Conservation (phyloP, 2,329 filamentous ascomycete species). For the Tolypocladium ovalisporum region DNA sequence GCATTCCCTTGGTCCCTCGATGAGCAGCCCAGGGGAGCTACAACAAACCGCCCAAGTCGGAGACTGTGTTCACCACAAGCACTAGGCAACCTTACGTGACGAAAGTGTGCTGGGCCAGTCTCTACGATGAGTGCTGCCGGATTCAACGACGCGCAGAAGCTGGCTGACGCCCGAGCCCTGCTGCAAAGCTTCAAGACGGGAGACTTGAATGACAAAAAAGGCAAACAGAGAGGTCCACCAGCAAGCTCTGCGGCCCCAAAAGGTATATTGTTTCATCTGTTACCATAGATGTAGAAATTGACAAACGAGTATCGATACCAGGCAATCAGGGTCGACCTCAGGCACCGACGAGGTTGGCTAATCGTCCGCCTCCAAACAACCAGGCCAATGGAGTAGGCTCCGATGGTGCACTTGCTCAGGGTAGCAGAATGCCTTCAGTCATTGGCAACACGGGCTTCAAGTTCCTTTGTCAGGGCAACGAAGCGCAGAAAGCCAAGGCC, state of each 20-base stretch:
- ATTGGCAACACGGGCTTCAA: constrained; percentile 11
- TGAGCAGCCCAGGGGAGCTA: background rate
- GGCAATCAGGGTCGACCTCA: background rate
- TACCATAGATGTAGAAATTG: too few species aligned
- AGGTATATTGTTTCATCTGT: background rate
- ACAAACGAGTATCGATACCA: background rate
- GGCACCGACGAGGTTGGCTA: too few species aligned
- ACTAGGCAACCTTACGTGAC: too few species aligned
- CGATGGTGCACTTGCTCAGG: background rate
- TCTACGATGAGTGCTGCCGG: constrained; percentile 7
- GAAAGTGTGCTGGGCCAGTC: too few species aligned
- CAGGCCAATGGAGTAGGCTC: constrained; percentile 1
- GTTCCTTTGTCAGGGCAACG: constrained; percentile 9
- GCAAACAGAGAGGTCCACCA: background rate
- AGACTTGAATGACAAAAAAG: background rate
- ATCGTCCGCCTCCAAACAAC: constrained; percentile 7
- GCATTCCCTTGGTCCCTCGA: too few species aligned
- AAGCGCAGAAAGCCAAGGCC: background rate
- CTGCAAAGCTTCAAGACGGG: constrained; percentile 13
- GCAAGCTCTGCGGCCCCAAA: too few species aligned
- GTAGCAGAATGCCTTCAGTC: background rate
- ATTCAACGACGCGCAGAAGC: constrained; percentile 13
- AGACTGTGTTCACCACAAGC: too few species aligned
- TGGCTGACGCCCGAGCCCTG: constrained; percentile 16
- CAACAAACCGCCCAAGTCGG: background rate